phyloP scores from a whole-genome alignment of 2,329 filamentous ascomycete genomes.

The Fusarium sp. region DNA sequence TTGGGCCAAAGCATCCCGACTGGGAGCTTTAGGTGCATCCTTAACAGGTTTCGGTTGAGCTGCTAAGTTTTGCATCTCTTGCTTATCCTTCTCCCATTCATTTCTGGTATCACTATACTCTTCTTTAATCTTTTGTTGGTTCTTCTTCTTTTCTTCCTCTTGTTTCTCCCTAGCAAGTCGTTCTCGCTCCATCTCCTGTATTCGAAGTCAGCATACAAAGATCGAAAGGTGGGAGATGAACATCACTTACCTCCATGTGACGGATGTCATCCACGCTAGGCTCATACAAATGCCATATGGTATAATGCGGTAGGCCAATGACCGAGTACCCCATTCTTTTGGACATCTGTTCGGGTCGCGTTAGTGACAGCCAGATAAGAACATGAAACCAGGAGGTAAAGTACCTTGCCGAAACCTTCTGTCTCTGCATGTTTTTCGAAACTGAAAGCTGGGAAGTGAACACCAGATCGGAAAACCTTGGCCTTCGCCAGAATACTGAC shows the following conservation, averaged over 20 bases:
- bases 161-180: slow-evolving; percentile 83
- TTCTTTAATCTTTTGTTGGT: slow-evolving; percentile 79
- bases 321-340: slow-evolving; percentile 96
- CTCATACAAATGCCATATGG: slow-evolving; percentile 99
- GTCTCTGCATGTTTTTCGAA: slow-evolving; percentile 99
- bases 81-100: slow-evolving; percentile 94
- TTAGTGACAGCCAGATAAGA: slow-evolving; percentile 18
- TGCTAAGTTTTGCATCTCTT: slow-evolving; percentile 77
- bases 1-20: slow-evolving; percentile 31
- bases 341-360: slow-evolving; percentile 78
- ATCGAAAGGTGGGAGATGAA: neutral
- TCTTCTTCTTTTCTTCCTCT: slow-evolving; percentile 75
- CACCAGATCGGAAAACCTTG: slow-evolving; percentile 91
- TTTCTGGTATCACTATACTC: slow-evolving; percentile 80
- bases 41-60: slow-evolving; percentile 39
- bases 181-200: slow-evolving; percentile 91
- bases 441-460: slow-evolving; percentile 98
- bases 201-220: slow-evolving; percentile 31
- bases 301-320: slow-evolving; percentile 95
- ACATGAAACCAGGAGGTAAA: slow-evolving; percentile 28
- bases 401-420: slow-evolving; percentile 97
- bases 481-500: slow-evolving; percentile 98
- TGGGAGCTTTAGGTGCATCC: slow-evolving; percentile 34
- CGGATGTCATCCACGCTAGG: slow-evolving; percentile 97
- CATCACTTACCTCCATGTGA: slow-evolving; percentile 83